Percentiles rank a stretch among this genome's conserved stretches.
Conservation (phyloP, 2,329 filamentous ascomycete genomes). For the Plenodomus biglobosus region DNA sequence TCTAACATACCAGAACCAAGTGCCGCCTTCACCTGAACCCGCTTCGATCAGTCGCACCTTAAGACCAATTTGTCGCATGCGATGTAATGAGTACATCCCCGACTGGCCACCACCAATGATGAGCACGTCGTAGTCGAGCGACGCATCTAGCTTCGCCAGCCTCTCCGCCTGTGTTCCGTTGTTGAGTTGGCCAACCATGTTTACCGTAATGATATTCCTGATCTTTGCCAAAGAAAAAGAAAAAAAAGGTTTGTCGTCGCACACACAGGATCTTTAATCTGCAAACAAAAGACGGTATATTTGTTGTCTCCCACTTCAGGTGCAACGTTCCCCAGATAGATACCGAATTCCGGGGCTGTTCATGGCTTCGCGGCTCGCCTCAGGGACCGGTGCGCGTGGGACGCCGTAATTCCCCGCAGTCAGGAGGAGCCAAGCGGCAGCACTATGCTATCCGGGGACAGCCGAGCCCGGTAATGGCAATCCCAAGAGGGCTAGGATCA, state of each 20-base stretch:
- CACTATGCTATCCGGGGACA: not conserved
- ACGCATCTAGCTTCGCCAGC: constrained; percentile 13
- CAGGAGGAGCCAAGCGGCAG: not conserved
- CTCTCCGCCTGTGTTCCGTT: not conserved
- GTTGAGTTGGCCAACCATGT: constrained; percentile 20
- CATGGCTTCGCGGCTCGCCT: not conserved
- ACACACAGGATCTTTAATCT: not conserved
- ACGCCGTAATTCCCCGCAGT: not conserved
- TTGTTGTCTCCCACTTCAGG: too few relatives aligned
- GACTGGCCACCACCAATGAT: constrained; percentile 40
- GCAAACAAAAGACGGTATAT: not conserved
- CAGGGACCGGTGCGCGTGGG: not conserved
- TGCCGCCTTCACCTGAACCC: constrained; percentile 41
- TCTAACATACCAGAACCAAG: constrained; percentile 36
- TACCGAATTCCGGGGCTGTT: not conserved
- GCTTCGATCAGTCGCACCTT: constrained; percentile 35
- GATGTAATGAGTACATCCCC: constrained; percentile 41
- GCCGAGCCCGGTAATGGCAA: not conserved
- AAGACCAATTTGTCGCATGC: constrained; percentile 37
- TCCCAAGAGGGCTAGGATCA: not conserved
- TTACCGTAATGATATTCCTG: not conserved
- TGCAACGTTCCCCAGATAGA: not conserved
- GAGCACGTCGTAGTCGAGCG: constrained; percentile 27
- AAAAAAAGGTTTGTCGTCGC: not conserved
- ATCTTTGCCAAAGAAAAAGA: not conserved